Evolutionary conservation across 495 filamentous ascomycete genomes (phyloP), one percentile per base, ranked within the genome.

Genomic region (Pseudomonodictys pantanalensis): DNA sequence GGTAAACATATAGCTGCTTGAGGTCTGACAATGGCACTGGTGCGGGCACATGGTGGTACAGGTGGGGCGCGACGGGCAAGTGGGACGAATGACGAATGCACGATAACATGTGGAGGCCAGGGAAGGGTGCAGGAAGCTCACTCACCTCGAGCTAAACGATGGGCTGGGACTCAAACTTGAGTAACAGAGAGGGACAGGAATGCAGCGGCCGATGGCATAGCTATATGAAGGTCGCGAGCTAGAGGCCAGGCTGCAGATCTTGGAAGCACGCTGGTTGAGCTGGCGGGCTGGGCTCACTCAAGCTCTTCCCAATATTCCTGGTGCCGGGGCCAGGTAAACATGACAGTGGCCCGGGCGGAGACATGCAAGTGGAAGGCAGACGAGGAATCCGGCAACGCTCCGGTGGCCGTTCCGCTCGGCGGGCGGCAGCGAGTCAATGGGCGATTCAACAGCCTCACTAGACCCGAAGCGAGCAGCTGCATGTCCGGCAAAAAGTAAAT

Each of bases 121-220:
- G 26, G 22, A 10, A 51, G 23, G 24, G 15, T 32, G 25, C 22
- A 30, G 2, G 15, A 35, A 38, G 18, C 20, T 28, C 44, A 62
- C 59, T 62, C 30, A 62, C 59, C 59, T 56, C 52, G 43, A 33
- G 38, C 59, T 52, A 55, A 62, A 52, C 45, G 45, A 62, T 42
- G 58, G 59, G 45, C 44, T 56, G 22, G 42, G 23, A 50, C 20
- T 45, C 52, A 52, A 45, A 35, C 52, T 38, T 56, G 59, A 56
- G 35, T 25, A 42, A 52, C 35, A 33, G 48, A 32, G 26, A 28
- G 41, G 28, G 20, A 22, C 35, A 38, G 32, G 45, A 10, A 43
- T 2, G 12, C 29, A 48, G 51, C 41, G 58, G 59, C 43, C 20
- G 23, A 10, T 45, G 17, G 59, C 52, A 26, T 57, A 52, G 57